These are phyloP conservation scores for Talaromyces piceae DNA, from an alignment of 2,329 filamentous ascomycete genomes.

Conservation along the genomic window DNA sequence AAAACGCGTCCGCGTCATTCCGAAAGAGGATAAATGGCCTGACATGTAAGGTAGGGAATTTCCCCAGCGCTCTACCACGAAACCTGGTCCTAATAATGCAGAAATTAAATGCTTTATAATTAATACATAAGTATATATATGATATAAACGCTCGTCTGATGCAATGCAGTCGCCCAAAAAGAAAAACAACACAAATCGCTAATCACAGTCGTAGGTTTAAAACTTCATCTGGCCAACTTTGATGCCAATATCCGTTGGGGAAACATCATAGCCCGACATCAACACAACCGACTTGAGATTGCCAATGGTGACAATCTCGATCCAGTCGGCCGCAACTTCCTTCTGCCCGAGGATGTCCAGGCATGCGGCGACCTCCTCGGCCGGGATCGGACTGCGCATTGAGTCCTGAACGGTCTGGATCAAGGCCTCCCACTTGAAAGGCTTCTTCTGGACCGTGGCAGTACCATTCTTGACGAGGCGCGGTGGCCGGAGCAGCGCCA, in stretches of 20 bases:
- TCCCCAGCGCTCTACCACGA: no score
- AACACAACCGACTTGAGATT: constrained; percentile 41
- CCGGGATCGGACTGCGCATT: constrained; percentile 44
- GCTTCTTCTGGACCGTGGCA: constrained; percentile 46
- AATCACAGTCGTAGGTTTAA: background rate
- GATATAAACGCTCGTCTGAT: background rate
- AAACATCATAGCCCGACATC: constrained; percentile 31
- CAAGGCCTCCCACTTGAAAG: constrained; percentile 58
- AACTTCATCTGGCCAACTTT: constrained; percentile 18
- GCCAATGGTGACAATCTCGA: constrained; percentile 41
- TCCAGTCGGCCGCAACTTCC: constrained; percentile 43
- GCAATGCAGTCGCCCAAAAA: background rate
- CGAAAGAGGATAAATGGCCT: background rate
- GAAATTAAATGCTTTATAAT: no score
- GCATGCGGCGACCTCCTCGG: constrained; percentile 41
- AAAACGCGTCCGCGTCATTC: constrained; percentile 24
- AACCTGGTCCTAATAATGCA: no score
- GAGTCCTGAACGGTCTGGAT: constrained; percentile 63
- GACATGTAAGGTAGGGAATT: background rate
- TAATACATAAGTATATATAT: background rate
- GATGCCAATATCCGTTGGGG: constrained; percentile 27
- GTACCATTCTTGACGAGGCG: constrained; percentile 25
- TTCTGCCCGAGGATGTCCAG: constrained; percentile 41
- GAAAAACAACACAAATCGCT: background rate
- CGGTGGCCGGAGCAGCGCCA: constrained; percentile 52